A percentile compares a stretch with the other conserved stretches of the same genome.
These are phyloP conservation scores for Sclerotinia minor DNA, from an alignment of 2,329 filamentous ascomycete species.

Conservation along the genomic window DNA sequence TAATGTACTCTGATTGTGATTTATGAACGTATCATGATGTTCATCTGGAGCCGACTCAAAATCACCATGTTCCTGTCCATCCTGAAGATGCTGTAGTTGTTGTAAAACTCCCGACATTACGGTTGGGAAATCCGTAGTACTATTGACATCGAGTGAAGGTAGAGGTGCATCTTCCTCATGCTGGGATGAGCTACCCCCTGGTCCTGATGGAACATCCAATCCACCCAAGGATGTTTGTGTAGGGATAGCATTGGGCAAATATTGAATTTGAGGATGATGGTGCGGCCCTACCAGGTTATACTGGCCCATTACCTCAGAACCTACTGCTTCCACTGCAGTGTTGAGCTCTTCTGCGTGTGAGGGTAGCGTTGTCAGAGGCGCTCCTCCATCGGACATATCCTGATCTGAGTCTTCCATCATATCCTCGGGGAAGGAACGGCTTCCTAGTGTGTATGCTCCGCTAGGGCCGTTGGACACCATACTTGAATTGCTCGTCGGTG, in stretches of 20 bases:
- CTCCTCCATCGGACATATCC: conserved; percentile 40
- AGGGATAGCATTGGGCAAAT: not conserved
- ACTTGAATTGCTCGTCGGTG: conserved; percentile 29
- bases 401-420: conserved; percentile 35
- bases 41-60: conserved; percentile 27
- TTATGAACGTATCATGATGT: conserved; percentile 30
- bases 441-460: conserved; percentile 28
- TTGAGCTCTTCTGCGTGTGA: conserved; percentile 33
- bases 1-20: conserved; percentile 38
- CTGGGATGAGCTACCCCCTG: not conserved
- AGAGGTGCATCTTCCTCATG: not conserved
- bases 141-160: not conserved
- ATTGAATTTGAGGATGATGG: not conserved
- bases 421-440: conserved; percentile 23
- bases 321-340: conserved; percentile 35
- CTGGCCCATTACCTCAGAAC: conserved; percentile 36
- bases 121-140: conserved; percentile 31
- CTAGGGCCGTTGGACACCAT: conserved; percentile 28
- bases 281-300: conserved; percentile 29
- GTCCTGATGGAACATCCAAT: not conserved
- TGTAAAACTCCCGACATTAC: conserved; percentile 39
- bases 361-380: conserved; percentile 30
- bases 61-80: conserved; percentile 37
- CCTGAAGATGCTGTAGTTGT: conserved; percentile 40
- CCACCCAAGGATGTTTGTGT: no score